phyloP scores from a whole-genome alignment of 495 filamentous ascomycete genomes.

The Delitschia confertaspora region DNA sequence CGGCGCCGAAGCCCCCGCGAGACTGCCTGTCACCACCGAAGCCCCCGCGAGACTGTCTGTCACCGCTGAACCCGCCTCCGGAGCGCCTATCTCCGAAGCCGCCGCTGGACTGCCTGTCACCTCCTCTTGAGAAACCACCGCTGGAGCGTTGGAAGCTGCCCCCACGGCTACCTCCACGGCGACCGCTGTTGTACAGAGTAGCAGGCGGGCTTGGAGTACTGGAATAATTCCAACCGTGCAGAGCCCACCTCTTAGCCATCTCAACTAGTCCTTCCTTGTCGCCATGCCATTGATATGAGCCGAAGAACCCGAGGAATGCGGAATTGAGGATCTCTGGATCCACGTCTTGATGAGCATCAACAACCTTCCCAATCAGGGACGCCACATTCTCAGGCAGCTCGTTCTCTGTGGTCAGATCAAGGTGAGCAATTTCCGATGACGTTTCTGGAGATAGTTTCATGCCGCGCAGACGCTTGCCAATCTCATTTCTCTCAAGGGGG shows the following conservation, averaged over 20 bases:
- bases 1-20: constrained; percentile 1
- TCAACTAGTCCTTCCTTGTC: constrained; percentile 24
- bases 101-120: constrained; percentile 5
- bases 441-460: constrained; percentile 60
- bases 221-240: constrained; percentile 23
- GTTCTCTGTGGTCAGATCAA: constrained; percentile 44
- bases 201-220: constrained; percentile 28
- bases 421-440: constrained; percentile 43
- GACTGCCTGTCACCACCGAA: constrained; percentile 7
- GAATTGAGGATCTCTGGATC: constrained; percentile 36
- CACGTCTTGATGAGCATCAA: constrained; percentile 31
- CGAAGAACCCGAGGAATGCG: constrained; percentile 45
- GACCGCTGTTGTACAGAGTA: constrained; percentile 3
- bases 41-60: constrained; percentile 12
- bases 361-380: constrained; percentile 36
- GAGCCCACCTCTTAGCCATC: constrained; percentile 9
- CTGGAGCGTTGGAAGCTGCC: too few relatives aligned
- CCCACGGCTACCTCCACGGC: constrained; percentile 27
- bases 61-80: constrained; percentile 11
- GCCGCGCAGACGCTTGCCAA: constrained; percentile 43
- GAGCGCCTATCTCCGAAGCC: constrained; percentile 10
- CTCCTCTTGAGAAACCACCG: constrained; percentile 30
- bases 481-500: constrained; percentile 46
- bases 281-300: constrained; percentile 16
- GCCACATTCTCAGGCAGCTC: constrained; percentile 33